Conservation (phyloP, 257 asterid species). For the Solanum ossicruentum region DNA sequence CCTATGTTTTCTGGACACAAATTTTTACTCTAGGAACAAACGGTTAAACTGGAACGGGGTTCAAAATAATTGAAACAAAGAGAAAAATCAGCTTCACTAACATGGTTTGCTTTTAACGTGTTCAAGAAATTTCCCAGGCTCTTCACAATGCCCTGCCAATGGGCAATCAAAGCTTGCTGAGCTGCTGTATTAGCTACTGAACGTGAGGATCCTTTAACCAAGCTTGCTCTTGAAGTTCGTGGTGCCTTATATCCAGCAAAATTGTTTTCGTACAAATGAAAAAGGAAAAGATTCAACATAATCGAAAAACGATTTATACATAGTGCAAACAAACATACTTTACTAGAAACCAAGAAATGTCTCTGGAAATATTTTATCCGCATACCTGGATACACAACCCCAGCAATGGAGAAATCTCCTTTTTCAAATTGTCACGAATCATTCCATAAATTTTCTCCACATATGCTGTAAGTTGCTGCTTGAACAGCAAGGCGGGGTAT, state of each 20-base stretch:
- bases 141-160: conserved; percentile 97
- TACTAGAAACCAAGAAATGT: background rate
- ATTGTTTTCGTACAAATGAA: background rate
- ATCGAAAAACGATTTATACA: background rate
- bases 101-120: conserved; percentile 82
- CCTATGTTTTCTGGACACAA: background rate
- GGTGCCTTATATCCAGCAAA: conserved; percentile 53
- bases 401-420: conserved; percentile 98
- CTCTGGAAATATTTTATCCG: background rate
- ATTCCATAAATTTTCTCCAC: conserved; percentile 96
- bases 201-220: conserved; percentile 93
- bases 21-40: background rate
- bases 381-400: conserved; percentile 95
- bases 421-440: conserved; percentile 95
- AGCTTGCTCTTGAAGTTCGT: conserved; percentile 96
- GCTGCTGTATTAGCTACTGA: conserved; percentile 75
- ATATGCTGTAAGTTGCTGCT: conserved; percentile 98
- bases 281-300: background rate
- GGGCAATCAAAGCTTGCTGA: conserved; percentile 94
- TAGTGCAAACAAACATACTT: background rate
- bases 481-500: conserved; percentile 97
- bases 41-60: background rate
- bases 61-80: background rate
- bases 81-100: conserved; percentile 20
- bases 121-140: conserved; percentile 75